Evolutionary conservation across 768 basidiomycete genomes (phyloP), one percentile per base, ranked within the genome.

Genomic region (Mycena rebaudengoi): DNA sequence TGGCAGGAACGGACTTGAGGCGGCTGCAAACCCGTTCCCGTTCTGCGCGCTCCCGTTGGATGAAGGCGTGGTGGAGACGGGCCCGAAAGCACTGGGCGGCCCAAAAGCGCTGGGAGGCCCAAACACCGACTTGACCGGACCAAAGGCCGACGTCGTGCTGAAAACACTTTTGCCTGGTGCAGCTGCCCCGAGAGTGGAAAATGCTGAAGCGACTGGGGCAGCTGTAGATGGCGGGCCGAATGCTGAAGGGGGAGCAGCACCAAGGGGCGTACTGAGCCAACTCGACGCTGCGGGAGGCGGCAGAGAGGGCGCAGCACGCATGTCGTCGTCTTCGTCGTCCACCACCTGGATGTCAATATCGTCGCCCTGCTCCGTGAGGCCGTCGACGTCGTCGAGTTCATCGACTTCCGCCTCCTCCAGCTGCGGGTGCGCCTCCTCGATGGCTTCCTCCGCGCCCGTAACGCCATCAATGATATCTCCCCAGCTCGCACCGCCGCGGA

Each of bases 401-500:
- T 70, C 69, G 45, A 70, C 75, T 21, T 68, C 69, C 18, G 60
- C 65, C 10, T 60, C 68, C n/a, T 70, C 60, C 8, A 51, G 75
- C 11, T 67, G 71, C 28, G 74, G 72, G 20, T 76, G 73, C 2
- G 66, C 46, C 20, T 71, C 68, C 7, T 76, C 62, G 3, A 30
- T 69, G 7, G 65, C 66, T 7, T 57, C 64, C 30, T 64, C 67
- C 25, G 67, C 54, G 7, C 70, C 58, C 40, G 82, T 77, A 43
- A 81, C 70, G 0, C 91, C 92, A 66, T 94, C 91, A 52, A 94
- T 91, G 64, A 94, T 81, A 60, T 92, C 86, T 0, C 85, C 79
- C 33, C 87, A 80, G 23, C 79, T 76, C 46, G 92, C 74, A 20
- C 82, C 82, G 2, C 83, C 87, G 53, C 86, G 82, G 60, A 94